Evolutionary conservation across 768 basidiomycete species (phyloP), one percentile per base, ranked within the genome.

Genomic region (Guyanaporus albipodus): DNA sequence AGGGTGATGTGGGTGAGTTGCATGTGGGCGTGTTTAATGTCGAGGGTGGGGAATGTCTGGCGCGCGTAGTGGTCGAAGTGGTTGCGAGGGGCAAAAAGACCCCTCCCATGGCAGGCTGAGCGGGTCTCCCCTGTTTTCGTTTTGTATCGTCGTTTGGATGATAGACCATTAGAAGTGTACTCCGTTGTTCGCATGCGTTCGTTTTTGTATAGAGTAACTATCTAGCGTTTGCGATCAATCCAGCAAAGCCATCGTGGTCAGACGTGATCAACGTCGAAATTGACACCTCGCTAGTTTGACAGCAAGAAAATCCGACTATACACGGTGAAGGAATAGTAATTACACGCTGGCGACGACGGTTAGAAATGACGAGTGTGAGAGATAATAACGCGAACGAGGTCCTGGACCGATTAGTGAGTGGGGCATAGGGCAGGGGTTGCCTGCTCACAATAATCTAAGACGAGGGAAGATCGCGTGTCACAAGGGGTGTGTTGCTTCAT

Each of bases 31-130:
- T 85, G 22, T 85, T 78, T 56, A 71, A 71, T 29, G 65, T 60
- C 15, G 72, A 73, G 44, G 73, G 72, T 39, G 75, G 71, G 4
- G 66, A 70, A 37, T 83, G 81, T 58, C 63, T 83, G 18, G 78
- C 73, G 42, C 72, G 72, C 45, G 73, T 80, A 32, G 64, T 76
- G 19, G 69, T 83, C n/a, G 81, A 83, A 54, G 77, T 85, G 48
- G 74, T 71, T 36, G 64, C 57, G 55, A 59, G 61, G 51, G 64
- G 24, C 11, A 66, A 63, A 44, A 58, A 57, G 37, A 54, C 53
- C 0, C 50, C 53, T 22, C 59, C 64, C 19, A 48, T 48, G 54
- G 42, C 55, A 36, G 55, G 48, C 24, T 66, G 64, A 67, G 61
- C 54, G 43, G 58, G 57, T 44, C 60, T 57, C 49, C 43, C 40